Conservation (phyloP, 345 rosid species). For the Citrus cavaleriei region DNA sequence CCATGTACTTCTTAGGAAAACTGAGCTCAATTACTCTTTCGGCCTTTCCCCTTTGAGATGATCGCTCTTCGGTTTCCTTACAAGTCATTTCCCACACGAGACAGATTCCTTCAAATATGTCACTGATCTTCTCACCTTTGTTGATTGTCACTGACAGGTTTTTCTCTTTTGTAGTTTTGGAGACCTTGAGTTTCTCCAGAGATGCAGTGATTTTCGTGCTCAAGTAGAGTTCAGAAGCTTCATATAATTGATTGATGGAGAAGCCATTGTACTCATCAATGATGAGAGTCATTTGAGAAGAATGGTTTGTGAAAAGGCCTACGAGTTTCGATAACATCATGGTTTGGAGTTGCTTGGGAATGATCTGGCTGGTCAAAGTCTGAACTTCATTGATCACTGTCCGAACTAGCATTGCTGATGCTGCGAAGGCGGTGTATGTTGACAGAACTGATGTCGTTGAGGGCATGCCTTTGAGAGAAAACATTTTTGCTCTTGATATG, state of each 20-base stretch:
- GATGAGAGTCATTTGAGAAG: constrained; percentile 8
- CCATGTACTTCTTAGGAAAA: constrained; percentile 18
- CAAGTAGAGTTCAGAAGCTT: constrained; percentile 17
- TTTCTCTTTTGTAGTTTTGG: constrained; percentile 2
- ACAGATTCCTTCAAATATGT: constrained; percentile 18
- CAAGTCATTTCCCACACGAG: constrained; percentile 17
- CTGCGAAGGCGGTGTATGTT: constrained; percentile 11
- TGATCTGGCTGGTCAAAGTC: constrained; percentile 5
- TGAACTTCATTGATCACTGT: constrained; percentile 11
- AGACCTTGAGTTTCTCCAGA: constrained; percentile 6
- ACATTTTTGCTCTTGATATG: constrained; percentile 4
- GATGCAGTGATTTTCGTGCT: constrained; percentile 16
- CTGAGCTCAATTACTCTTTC: constrained; percentile 5
- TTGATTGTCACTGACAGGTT: constrained; percentile 5
- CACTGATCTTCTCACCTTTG: constrained; percentile 18
- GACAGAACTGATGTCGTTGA: constrained; percentile 23
- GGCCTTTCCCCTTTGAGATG: neutral
- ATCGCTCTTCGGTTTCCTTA: constrained; percentile 1
- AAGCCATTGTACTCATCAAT: constrained; percentile 7
- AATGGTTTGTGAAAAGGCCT: neutral
- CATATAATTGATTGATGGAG: constrained; percentile 1
- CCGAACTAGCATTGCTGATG: constrained; percentile 15
- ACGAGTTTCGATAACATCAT: constrained; percentile 2
- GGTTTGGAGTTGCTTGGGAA: constrained; percentile 11
- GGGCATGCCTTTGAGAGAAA: constrained; percentile 14